Evolutionary conservation across 345 rosid species (phyloP).

Genomic region (Eucalyptus sideroxylon): DNA sequence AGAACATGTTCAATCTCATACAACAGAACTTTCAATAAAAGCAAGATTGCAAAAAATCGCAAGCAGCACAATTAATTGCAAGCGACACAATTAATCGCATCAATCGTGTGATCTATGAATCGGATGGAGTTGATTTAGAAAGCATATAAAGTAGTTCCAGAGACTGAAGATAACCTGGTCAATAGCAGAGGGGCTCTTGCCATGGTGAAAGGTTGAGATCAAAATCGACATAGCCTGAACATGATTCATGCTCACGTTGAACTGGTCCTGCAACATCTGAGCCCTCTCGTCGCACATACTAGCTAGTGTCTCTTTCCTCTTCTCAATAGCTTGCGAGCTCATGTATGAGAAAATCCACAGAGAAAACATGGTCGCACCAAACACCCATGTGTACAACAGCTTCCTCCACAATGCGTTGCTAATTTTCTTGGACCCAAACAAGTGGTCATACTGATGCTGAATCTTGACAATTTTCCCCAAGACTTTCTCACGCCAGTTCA

Average conservation of each 20-base stretch:
- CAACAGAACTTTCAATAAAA: not conserved
- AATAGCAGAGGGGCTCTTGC: constrained; percentile 81
- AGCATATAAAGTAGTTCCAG: not conserved
- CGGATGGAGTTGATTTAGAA: not conserved
- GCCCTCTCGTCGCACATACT: constrained; percentile 98
- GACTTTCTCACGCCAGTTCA: constrained; percentile 48
- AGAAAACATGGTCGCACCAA: constrained; percentile 35
- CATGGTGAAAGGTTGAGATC: constrained; percentile 92
- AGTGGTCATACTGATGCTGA: constrained; percentile 43
- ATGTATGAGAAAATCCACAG: constrained; percentile 44
- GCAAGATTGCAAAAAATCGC: not conserved
- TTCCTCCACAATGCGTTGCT: constrained; percentile 53
- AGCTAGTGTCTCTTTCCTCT: constrained; percentile 63
- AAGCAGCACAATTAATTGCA: not conserved
- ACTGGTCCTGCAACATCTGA: constrained; percentile 98
- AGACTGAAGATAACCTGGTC: constrained; percentile 54
- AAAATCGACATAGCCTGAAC: constrained; percentile 93
- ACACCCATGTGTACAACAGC: constrained; percentile 48
- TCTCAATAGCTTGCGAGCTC: constrained; percentile 68
- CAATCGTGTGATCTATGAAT: not conserved
- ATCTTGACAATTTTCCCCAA: constrained; percentile 28
- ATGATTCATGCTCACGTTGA: constrained; percentile 98
- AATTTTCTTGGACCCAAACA: constrained; percentile 45
- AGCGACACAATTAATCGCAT: not conserved
- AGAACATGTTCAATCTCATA: not conserved